These are phyloP conservation scores for Neobulgaria alba DNA, from an alignment of 2,329 filamentous ascomycete genomes.

Conservation along the genomic window DNA sequence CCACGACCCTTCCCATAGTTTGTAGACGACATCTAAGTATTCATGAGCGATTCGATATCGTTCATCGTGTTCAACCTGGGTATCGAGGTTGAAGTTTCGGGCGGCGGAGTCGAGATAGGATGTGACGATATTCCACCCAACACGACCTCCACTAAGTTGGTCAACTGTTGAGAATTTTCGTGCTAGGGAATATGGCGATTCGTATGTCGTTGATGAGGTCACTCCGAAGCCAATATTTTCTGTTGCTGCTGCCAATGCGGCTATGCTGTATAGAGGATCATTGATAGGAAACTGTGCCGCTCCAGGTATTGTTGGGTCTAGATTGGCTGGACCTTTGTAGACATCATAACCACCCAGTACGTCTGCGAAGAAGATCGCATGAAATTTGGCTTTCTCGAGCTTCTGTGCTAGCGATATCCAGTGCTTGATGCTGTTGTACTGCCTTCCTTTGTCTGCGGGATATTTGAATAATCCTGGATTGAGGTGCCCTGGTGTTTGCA, in stretches of 20 bases:
- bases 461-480: conserved; percentile 55
- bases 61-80: conserved; percentile 59
- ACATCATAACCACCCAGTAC: conserved; percentile 62
- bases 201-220: conserved; percentile 59
- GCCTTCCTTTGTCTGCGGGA: conserved; percentile 52
- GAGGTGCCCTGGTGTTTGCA: conserved; percentile 42
- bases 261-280: conserved; percentile 53
- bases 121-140: conserved; percentile 48
- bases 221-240: conserved; percentile 61
- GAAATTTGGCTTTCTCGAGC: conserved; percentile 53
- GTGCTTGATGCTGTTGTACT: conserved; percentile 52
- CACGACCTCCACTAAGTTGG: conserved; percentile 48
- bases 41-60: conserved; percentile 55
- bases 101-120: conserved; percentile 61
- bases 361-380: conserved; percentile 60
- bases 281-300: conserved; percentile 67
- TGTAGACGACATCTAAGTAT: conserved; percentile 38
- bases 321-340: conserved; percentile 51
- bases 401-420: conserved; percentile 53
- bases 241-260: conserved; percentile 60
- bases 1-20: conserved; percentile 23
- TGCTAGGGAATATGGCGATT: conserved; percentile 29
- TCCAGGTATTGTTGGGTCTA: conserved; percentile 50
- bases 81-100: conserved; percentile 48
- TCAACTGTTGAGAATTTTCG: conserved; percentile 23